These are phyloP conservation scores for Jaapia argillacea DNA, from an alignment of 768 basidiomycete species.

Conservation along the genomic window DNA sequence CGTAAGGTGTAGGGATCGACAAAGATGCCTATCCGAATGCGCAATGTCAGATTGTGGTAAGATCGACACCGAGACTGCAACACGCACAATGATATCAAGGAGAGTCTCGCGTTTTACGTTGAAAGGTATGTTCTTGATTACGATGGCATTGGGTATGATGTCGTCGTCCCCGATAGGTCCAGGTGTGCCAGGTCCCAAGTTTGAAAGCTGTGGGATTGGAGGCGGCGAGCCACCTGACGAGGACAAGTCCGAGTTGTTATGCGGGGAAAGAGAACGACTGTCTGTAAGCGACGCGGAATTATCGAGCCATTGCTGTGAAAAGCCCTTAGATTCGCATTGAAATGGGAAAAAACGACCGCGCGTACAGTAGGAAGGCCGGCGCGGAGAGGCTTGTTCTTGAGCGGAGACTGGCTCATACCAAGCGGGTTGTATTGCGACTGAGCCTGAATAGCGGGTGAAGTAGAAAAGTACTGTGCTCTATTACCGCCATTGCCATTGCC, in stretches of 20 bases:
- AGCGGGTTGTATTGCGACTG: conserved; percentile 38
- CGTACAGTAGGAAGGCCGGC: conserved; percentile 67
- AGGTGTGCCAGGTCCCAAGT: conserved; percentile 39
- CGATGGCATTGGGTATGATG: conserved; percentile 97
- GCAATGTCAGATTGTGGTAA: neutral
- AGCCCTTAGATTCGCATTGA: conserved; percentile 7
- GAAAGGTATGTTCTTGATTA: conserved; percentile 99
- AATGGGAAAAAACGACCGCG: conserved; percentile 13
- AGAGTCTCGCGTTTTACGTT: conserved; percentile 95
- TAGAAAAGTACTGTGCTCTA: conserved; percentile 60
- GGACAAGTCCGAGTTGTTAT: conserved; percentile 84
- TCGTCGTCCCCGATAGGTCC: conserved; percentile 65
- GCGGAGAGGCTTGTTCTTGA: conserved; percentile 67
- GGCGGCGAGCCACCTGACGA: conserved; percentile 82
- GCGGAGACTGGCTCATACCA: conserved; percentile 55
- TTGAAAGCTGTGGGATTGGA: conserved; percentile 27
- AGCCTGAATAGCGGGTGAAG: conserved; percentile 50
- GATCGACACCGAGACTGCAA: conserved; percentile 4
- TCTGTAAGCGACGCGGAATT: conserved; percentile 41
- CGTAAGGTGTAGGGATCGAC: conserved; percentile 92
- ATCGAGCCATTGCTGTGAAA: conserved; percentile 78
- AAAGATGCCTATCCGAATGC: conserved; percentile 64
- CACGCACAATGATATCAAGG: conserved; percentile 88
- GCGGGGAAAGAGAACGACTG: conserved; percentile 72
- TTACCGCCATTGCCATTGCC: conserved; percentile 34